Evolutionary conservation across 148 eudicot genomes (phyloP), one percentile per base, ranked within the genome.

Genomic region (Pouteria glomerata): DNA sequence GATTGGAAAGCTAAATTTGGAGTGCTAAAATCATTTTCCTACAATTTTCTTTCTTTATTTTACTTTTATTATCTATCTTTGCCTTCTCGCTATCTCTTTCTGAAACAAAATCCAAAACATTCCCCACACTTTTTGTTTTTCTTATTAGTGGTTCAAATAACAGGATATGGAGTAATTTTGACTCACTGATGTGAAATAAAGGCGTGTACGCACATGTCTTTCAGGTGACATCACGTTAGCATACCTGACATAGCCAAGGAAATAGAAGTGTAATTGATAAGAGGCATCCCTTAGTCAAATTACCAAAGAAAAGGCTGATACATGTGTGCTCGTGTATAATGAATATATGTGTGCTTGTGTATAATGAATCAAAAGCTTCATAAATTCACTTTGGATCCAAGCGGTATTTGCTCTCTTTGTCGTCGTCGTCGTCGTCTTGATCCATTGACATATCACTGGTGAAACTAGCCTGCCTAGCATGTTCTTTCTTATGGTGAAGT

Each of bases 211-310:
- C 48, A 95, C 96, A 82, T 95, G 98, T 59, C 98, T 70, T 34
- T 89, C 94, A 62, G 98, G 98, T 78, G 98, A 86, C 84, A 51
- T 91, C 50, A 95, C 98, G 70, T 95, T 95, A 30, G 98, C 98
- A 81, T 95, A 95, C 81, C 98, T 91, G 72, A 63, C 18, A 76
- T 35, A 34, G 27, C 19, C 27, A 3, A 44, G 2, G 30, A 61
- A 37, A 24, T 48, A 29, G 14, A 51, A 14, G 30, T 7, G 26
- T 29, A 30, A 14, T 27, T 24, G 45, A 57, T 18, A 24, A 53
- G 57, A 47, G 6, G 45, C 12, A 62, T 3, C 4, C 42, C 31
- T 2, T 41, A 10, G 11, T 26, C n/a, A n/a, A n/a, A n/a, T n/a
- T n/a, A n/a, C n/a, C n/a, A n/a, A n/a, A n/a, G n/a, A n/a, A n/a